Evolutionary conservation across 495 filamentous ascomycete species (phyloP), one percentile per base, ranked within the genome.

Genomic region (Delitschia confertaspora): DNA sequence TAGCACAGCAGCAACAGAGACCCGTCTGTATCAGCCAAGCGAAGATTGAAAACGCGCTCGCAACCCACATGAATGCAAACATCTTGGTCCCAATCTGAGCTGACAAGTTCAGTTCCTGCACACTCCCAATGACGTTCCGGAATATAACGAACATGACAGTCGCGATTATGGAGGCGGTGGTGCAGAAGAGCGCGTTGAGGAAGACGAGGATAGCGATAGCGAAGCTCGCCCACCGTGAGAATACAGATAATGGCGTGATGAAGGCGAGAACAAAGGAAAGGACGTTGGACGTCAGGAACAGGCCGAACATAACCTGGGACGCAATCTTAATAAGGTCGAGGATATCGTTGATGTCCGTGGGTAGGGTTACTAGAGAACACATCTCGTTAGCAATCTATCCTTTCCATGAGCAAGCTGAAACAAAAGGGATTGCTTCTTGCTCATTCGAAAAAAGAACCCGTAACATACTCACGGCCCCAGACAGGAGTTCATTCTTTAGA

Each of bases 61-160:
- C 86, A 24, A 83, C 70, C 88, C 88, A 95, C 83, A 93, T 87
- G 52, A 93, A 93, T 0, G 68, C 80, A 56, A 93, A 74, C 87
- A 95, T 93, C 51, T 71, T 67, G 4, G 47, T 65, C 2, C 88
- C 87, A 4, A 94, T 56, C 9, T 70, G 61, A 3, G 82, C 84
- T 6, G 66, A 58, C 51, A 95, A 89, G 56, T 93, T 91, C 13
- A 95, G 62, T 22, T 76, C 73, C 2, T 74, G 47, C 56, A 73
- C 64, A 64, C 72, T 62, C 21, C 60, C 58, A 51, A 91, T 75
- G 16, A 85, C 81, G 33, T 78, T 78, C 27, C 73, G 71, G 66
- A 94, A 87, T 34, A 88, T 79, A 23, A 78, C 55, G 54, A 83
- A 87, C 71, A 93, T 83, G 46, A 79, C 83, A 0, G 84, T 91